These are phyloP conservation scores for Arthroderma uncinatum DNA, from an alignment of 2,329 filamentous ascomycete species.

Conservation along the genomic window DNA sequence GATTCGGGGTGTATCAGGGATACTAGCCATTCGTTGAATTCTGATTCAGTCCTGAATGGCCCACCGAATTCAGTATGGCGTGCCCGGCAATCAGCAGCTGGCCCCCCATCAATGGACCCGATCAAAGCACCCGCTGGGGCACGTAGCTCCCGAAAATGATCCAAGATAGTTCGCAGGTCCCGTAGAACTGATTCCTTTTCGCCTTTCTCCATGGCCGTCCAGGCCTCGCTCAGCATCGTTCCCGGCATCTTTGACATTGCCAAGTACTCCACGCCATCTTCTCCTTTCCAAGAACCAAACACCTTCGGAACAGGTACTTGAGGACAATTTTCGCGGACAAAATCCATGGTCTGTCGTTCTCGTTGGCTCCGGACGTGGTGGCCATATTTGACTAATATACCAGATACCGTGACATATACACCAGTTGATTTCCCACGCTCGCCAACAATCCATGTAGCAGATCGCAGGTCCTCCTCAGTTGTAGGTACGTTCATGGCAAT, in stretches of 20 bases:
- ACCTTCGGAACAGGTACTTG: slow-evolving; percentile 20
- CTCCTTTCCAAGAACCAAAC: slow-evolving; percentile 19
- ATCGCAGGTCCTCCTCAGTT: slow-evolving; percentile 7
- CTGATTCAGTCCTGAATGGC: slow-evolving; percentile 20
- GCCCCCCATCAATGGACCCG: slow-evolving; percentile 13
- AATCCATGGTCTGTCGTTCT: slow-evolving; percentile 22
- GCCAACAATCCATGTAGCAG: slow-evolving; percentile 16
- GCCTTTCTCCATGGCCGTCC: slow-evolving; percentile 13
- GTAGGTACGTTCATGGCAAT: slow-evolving; percentile 3
- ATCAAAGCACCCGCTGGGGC: slow-evolving; percentile 14
- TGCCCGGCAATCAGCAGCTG: slow-evolving; percentile 16
- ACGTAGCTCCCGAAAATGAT: slow-evolving; percentile 20
- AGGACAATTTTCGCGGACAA: slow-evolving; percentile 7
- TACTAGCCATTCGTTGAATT: slow-evolving; percentile 20
- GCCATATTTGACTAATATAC: slow-evolving; percentile 17
- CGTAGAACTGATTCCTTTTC: slow-evolving; percentile 16
- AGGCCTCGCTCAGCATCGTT: slow-evolving; percentile 13
- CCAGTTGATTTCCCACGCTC: slow-evolving; percentile 7
- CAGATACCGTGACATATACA: slow-evolving; percentile 14
- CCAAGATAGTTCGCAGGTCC: slow-evolving; percentile 14
- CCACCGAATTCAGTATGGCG: slow-evolving; percentile 16
- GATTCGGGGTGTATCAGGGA: no score
- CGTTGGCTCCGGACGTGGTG: slow-evolving; percentile 15
- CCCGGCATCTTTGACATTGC: slow-evolving; percentile 21
- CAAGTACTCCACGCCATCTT: neutral